Conservation (phyloP, 2,329 filamentous ascomycete genomes). For the Pseudogymnoascus sp. region DNA sequence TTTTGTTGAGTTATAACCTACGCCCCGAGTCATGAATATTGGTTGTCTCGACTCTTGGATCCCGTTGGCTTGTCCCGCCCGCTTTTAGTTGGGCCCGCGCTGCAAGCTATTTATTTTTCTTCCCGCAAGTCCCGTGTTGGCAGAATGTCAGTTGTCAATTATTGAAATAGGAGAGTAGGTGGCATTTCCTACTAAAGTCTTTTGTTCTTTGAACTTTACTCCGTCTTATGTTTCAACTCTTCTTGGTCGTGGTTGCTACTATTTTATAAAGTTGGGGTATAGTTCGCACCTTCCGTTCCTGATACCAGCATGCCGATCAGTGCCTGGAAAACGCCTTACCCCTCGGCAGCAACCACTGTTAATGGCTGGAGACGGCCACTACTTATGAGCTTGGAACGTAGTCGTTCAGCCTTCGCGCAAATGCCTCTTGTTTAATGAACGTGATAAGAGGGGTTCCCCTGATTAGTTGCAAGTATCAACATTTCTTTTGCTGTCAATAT, state of each 20-base stretch:
- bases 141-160: not conserved
- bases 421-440: not conserved
- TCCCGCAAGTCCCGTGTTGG: not conserved
- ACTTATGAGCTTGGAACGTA: not conserved
- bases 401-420: not conserved
- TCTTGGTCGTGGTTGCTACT: not conserved
- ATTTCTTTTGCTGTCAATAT: not conserved
- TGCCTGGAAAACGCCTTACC: not conserved
- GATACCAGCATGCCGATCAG: not conserved
- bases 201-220: not conserved
- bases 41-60: not conserved
- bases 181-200: not conserved
- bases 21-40: not conserved
- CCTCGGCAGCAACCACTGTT: not conserved
- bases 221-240: not conserved
- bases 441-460: not conserved
- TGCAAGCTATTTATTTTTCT: not conserved
- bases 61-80: constrained; percentile 1
- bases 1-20: not conserved
- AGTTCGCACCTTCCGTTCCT: not conserved
- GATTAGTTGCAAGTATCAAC: not conserved
- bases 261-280: not conserved
- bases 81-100: not conserved
- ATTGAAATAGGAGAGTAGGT: not conserved
- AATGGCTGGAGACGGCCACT: not conserved